These are phyloP conservation scores for Auxenochlorella pyrenoidosa DNA, from an alignment of 139 green algal genomes.

Conservation along the genomic window DNA sequence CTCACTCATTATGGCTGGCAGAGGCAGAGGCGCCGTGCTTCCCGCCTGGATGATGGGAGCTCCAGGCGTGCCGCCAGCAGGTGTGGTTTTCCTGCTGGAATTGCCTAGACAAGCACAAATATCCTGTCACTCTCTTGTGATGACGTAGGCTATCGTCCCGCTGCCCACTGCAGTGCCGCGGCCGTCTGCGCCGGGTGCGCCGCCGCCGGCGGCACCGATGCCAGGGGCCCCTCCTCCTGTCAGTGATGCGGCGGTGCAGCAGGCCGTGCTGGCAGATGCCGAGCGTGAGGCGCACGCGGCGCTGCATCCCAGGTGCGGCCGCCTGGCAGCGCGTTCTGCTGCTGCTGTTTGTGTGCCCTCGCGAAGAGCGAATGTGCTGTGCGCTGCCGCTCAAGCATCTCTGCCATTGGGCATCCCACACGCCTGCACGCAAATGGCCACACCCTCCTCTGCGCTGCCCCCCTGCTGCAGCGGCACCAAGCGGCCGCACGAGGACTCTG, in stretches of 20 bases:
- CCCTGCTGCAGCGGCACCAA: constrained; percentile 8
- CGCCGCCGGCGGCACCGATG: background rate
- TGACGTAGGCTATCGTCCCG: no score
- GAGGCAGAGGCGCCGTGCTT: constrained; percentile 33
- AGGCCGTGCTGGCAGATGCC: constrained; percentile 25
- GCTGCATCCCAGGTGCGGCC: background rate
- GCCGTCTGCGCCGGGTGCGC: background rate
- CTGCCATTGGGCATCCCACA: no score
- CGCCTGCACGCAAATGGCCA: no score
- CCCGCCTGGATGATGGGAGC: constrained; percentile 39
- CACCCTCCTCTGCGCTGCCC: background rate
- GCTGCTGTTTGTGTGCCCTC: background rate
- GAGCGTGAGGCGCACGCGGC: background rate
- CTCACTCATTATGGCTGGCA: background rate
- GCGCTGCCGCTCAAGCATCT: no score
- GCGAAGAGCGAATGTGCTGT: background rate
- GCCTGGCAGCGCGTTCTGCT: background rate
- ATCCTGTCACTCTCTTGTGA: no score
- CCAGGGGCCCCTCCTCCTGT: background rate
- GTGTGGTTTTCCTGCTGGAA: no score
- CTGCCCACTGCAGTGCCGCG: background rate
- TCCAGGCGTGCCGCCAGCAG: no score
- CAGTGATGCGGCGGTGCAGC: constrained; percentile 15
- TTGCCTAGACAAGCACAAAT: no score
- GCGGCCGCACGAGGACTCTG: constrained; percentile 7